A percentile compares a stretch with the other conserved stretches of the same genome.
phyloP scores from a whole-genome alignment of 768 basidiomycete species.

The Lactifluus pinguis region DNA sequence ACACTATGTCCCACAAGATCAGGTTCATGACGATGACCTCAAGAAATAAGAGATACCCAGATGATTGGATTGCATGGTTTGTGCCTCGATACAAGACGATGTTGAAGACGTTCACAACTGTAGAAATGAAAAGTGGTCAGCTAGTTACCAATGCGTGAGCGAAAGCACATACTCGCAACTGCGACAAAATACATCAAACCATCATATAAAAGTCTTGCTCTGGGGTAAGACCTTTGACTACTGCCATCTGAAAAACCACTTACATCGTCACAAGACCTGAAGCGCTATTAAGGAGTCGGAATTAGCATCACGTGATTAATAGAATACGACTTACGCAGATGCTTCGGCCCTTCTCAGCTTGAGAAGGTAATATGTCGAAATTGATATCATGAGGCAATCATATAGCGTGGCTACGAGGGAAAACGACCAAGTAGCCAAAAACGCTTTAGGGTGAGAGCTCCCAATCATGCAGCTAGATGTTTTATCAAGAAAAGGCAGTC shows the following conservation, averaged over 20 bases:
- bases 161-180: constrained; percentile 33
- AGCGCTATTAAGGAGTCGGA: constrained; percentile 16
- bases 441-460: constrained; percentile 17
- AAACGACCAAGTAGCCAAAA: constrained; percentile 44
- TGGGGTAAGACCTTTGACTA: not conserved
- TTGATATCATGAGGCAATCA: constrained; percentile 41
- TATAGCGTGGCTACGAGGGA: constrained; percentile 51
- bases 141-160: not conserved
- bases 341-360: constrained; percentile 31
- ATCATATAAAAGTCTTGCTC: constrained; percentile 55
- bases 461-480: constrained; percentile 39
- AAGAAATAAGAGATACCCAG: constrained; percentile 4
- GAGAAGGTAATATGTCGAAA: constrained; percentile 45
- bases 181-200: constrained; percentile 54
- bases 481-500: not conserved
- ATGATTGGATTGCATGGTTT: constrained; percentile 19
- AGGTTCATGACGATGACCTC: not conserved
- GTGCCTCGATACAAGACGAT: constrained; percentile 23
- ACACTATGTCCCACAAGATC: constrained; percentile 17
- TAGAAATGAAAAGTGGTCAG: not conserved
- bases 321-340: constrained; percentile 23
- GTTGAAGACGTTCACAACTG: constrained; percentile 24
- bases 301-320: not conserved
- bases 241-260: not conserved
- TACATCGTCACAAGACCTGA: constrained; percentile 23